A percentile compares a stretch with the other conserved stretches of the same genome.
Evolutionary conservation across 2,329 filamentous ascomycete genomes (phyloP).

Genomic region (Penicillium polonicum): DNA sequence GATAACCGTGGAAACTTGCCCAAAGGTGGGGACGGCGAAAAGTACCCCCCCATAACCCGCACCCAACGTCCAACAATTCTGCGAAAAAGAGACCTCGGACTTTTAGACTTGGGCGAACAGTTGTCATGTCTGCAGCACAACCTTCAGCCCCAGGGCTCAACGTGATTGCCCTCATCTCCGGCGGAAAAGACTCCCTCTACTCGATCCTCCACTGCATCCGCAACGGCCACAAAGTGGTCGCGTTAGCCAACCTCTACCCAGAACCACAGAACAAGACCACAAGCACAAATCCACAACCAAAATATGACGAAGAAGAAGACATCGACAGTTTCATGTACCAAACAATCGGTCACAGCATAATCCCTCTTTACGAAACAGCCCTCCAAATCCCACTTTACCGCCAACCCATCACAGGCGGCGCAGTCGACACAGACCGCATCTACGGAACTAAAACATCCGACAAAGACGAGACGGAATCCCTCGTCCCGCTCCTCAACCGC

Average conservation of each 20-base stretch:
- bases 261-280: conserved; percentile 19
- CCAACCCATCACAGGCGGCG: conserved; percentile 68
- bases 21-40: conserved; percentile 9
- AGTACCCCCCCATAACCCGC: conserved; percentile 8
- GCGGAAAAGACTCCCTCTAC: conserved; percentile 96
- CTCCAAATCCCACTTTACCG: conserved; percentile 83
- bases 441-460: conserved; percentile 53
- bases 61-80: conserved; percentile 3
- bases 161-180: conserved; percentile 90
- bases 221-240: conserved; percentile 81
- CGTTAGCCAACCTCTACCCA: conserved; percentile 85
- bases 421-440: conserved; percentile 68
- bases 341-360: conserved; percentile 84
- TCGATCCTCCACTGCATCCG: conserved; percentile 84
- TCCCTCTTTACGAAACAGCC: conserved; percentile 79
- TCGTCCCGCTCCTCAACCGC: conserved; percentile 69
- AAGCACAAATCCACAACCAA: not conserved
- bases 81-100: conserved; percentile 1
- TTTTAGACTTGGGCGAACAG: not conserved
- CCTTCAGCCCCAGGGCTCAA: conserved; percentile 47
- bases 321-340: conserved; percentile 99
- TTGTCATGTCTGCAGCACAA: conserved; percentile 34
- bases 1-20: conserved; percentile 3
- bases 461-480: conserved; percentile 84
- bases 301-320: conserved; percentile 53